phyloP scores from a whole-genome alignment of 768 basidiomycete genomes.

The Hericium erinaceus region DNA sequence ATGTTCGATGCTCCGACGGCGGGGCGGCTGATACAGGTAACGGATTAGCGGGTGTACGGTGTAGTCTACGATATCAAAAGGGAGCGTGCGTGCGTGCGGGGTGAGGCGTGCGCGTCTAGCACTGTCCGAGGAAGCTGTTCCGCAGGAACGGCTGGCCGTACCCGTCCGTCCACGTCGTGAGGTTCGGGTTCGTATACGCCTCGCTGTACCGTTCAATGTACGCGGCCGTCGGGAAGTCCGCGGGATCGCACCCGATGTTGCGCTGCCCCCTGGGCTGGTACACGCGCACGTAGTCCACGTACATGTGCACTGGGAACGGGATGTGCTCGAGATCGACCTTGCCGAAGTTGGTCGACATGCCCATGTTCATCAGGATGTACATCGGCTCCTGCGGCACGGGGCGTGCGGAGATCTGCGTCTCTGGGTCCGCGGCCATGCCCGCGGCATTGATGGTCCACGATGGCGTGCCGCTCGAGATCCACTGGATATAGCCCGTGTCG shows the following conservation, averaged over 20 bases:
- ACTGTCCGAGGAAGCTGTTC: conserved; percentile 36
- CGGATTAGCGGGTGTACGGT: neutral
- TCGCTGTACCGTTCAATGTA: conserved; percentile 72
- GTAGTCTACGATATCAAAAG: neutral
- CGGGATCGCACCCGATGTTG: conserved; percentile 63
- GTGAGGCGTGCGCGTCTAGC: conserved; percentile 18
- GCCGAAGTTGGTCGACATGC: conserved; percentile 54
- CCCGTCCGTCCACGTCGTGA: conserved; percentile 38
- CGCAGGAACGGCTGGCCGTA: conserved; percentile 40
- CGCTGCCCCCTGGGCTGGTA: conserved; percentile 42
- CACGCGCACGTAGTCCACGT: conserved; percentile 76
- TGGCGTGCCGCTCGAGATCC: conserved; percentile 29
- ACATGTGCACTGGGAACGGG: conserved; percentile 49
- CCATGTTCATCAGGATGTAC: conserved; percentile 50
- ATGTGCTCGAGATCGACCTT: conserved; percentile 43
- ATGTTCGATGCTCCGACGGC: too few relatives aligned
- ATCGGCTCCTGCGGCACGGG: conserved; percentile 36
- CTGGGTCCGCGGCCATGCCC: conserved; percentile 26
- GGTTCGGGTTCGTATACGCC: conserved; percentile 62
- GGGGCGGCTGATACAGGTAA: neutral
- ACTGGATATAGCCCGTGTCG: conserved; percentile 29
- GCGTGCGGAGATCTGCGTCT: conserved; percentile 24
- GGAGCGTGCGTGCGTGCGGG: neutral
- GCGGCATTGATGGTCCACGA: conserved; percentile 31
- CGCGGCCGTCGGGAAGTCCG: conserved; percentile 56